phyloP scores from a whole-genome alignment of 371 early-diverging fungal species.

The Haplosporangium sp. region DNA sequence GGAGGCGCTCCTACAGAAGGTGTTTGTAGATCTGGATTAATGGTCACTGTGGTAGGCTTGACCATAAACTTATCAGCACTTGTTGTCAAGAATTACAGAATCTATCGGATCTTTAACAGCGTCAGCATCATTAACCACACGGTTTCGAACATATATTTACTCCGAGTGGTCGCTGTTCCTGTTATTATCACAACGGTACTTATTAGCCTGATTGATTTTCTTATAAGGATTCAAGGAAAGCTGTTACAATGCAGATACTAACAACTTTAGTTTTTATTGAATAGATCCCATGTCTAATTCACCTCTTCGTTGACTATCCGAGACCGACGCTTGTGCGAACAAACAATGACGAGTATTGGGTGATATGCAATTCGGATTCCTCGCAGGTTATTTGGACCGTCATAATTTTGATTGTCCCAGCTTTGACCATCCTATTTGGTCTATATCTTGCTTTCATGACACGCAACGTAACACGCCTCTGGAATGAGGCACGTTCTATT shows the following conservation, averaged over 20 bases:
- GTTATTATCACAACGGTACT: conserved; percentile 1
- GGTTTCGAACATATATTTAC: conserved; percentile 35
- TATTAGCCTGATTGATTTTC: background rate
- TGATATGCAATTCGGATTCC: conserved; percentile 6
- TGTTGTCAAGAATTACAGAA: conserved; percentile 69
- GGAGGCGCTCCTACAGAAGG: conserved; percentile 41
- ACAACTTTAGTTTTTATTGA: too few relatives aligned
- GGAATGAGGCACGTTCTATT: conserved; percentile 54
- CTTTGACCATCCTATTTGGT: conserved; percentile 36
- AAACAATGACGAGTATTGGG: conserved; percentile 29
- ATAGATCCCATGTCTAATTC: conserved; percentile 32
- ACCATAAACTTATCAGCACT: conserved; percentile 43
- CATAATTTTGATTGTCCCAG: conserved; percentile 15
- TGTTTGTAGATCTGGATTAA: conserved; percentile 53
- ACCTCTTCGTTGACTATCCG: conserved; percentile 14
- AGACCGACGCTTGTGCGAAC: conserved; percentile 21
- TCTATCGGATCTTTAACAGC: conserved; percentile 69
- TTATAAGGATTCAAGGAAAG: too few relatives aligned
- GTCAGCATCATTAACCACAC: conserved; percentile 46
- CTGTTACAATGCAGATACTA: too few relatives aligned
- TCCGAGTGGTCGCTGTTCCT: conserved; percentile 35
- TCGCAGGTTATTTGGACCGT: conserved; percentile 14
- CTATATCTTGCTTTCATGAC: conserved; percentile 50
- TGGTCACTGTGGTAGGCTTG: conserved; percentile 10
- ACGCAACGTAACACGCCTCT: conserved; percentile 41